Base-by-base conservation (phyloP, 257 asterid genomes). In the Solanum raphanifolium region DNA sequence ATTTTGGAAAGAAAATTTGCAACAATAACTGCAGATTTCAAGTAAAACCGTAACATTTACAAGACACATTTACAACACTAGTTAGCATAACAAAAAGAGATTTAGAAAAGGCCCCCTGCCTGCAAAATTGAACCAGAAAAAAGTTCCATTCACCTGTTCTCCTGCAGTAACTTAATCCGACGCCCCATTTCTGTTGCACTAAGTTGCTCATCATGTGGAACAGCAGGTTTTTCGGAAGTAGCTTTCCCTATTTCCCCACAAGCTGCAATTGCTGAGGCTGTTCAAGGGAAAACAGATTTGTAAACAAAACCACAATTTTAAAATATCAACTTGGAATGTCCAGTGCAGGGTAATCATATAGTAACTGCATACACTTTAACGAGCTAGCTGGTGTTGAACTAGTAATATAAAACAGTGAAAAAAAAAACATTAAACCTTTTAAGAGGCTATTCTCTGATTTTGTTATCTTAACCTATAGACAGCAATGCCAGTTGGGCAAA, bases 161-260 rank as follows among this genome's bases (percentile, higher is more conserved):
- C 98, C 92, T 95, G 96, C 88, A 97, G 92, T 87, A 94, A 91
- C 92, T 92, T 94, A 89, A 97, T 93, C 58, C 99, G 93, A 52
- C 94, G 94, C 87, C 94, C 96, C 86, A 94, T 95, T 91, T 95
- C 98, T 66, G 94, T 92, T 66, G 88, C 75, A 88, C 96, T 97
- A 87, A 97, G 98, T 88, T 94, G 95, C 87, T 97, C 99, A 87
- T 89, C 92, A 83, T 91, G 90, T n/a, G 94, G 88, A 84, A 89
- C 87, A 81, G 90, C 88, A 86, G 94, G 35, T 74, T 87, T 91
- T 87, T 90, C 94, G 86, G 95, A 87, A 86, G 91, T 72, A 55
- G 90, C 88, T 91, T 71, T 92, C 86, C 90, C 98, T 90, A 92
- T 76, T 86, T 95, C 98, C 89, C 94, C 89, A 74, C 92, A 91